Evolutionary conservation across 1,284 basidiomycete species (phyloP), one percentile per base, ranked within the genome.

Genomic region (Mycosarcoma mackinlayi): DNA sequence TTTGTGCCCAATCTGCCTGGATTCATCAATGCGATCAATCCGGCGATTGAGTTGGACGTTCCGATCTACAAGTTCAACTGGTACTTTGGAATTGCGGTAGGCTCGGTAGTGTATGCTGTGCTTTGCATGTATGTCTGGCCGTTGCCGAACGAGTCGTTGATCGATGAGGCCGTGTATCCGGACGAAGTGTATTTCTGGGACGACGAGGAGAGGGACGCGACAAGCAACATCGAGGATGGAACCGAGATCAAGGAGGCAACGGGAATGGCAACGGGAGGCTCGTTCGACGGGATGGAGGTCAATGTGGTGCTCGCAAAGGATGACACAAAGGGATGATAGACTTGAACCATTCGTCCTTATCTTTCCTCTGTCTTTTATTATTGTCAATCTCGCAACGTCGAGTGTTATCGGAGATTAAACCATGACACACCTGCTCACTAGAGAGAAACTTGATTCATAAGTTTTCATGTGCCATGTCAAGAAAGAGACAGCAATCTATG

Each of bases 1-100:
- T 68, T 68, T 34, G 35, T 58, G 3, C 64, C 64, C 18, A 62
- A 62, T 16, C 25, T 63, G 7, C 64, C 64, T 8, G 64, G 64
- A 2, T 68, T 68, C 28, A 44, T 62, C 42, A 62, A 68, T 23
- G 63, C 63, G 2, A 66, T 66, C 57, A 65, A 60, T 25, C 56
- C 62, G 4, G 30, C 23, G 4, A 45, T 66, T 16, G 27, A 38
- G 0, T n/a, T 57, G n/a, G 47, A 61, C 23, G 46, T 58, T 3
- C 63, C 63, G 14, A 66, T 58, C 16, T 66, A 66, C 10, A 27
- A 37, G 11, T 66, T 66, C 38, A 66, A 66, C 27, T 66, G 63
- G 58, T 57, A 47, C 45, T 66, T 66, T 49, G 63, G 63, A 4
- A 27, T 61, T 18, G n/a, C 14, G 3, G 58, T 61, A 16, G 57